Conservation (phyloP, 1,284 basidiomycete genomes). For the Moesziomyces parantarcticus region DNA sequence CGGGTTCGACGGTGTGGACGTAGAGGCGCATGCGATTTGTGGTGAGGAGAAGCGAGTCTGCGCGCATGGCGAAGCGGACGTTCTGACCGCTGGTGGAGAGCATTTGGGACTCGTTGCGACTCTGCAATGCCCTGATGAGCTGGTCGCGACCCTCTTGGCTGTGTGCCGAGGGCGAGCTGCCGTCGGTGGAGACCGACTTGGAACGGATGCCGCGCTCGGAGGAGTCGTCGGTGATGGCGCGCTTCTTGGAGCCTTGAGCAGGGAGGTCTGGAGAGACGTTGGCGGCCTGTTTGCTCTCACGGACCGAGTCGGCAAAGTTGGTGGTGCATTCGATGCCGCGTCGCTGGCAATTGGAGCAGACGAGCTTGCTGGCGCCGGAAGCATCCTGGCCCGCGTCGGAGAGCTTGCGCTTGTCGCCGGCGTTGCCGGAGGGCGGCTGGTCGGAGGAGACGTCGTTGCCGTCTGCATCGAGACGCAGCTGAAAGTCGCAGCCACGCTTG, state of each 20-base stretch:
- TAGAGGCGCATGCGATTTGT: constrained; percentile 51
- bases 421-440: constrained; percentile 7
- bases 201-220: constrained; percentile 38
- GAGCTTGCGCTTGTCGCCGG: constrained; percentile 48
- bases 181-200: constrained; percentile 35
- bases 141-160: constrained; percentile 20
- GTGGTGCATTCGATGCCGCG: constrained; percentile 53
- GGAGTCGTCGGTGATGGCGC: constrained; percentile 29
- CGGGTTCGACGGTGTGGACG: constrained; percentile 49
- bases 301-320: constrained; percentile 50
- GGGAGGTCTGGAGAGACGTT: constrained; percentile 2
- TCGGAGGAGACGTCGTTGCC: constrained; percentile 27
- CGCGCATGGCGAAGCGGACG: constrained; percentile 36
- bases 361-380: constrained; percentile 15
- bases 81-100: constrained; percentile 26
- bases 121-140: constrained; percentile 33
- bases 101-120: constrained; percentile 29
- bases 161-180: constrained; percentile 17
- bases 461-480: constrained; percentile 46
- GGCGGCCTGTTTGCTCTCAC: constrained; percentile 44
- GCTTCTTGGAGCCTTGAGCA: constrained; percentile 37
- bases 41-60: constrained; percentile 49
- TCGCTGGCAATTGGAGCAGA: constrained; percentile 53
- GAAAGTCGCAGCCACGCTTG: constrained; percentile 51
- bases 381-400: constrained; percentile 30